Conservation (phyloP, 768 basidiomycete genomes). For the Psilocybe cubensis region DNA sequence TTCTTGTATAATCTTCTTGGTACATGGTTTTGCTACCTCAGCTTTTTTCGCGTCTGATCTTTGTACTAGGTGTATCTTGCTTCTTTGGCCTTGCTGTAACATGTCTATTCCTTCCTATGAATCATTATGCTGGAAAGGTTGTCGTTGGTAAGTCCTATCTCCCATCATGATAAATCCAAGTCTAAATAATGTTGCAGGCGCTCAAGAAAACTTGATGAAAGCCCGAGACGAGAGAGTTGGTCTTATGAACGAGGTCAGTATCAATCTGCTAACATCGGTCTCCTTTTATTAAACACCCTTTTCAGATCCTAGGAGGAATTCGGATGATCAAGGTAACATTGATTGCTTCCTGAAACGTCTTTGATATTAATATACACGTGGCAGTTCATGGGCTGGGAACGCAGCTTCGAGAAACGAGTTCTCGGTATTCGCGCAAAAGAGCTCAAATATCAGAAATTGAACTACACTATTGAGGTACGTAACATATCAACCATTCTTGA, state of each 20-base stretch:
- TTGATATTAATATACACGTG: neutral
- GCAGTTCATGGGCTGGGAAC: conserved; percentile 64
- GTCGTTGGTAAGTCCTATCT: conserved; percentile 71
- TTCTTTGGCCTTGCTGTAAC: conserved; percentile 25
- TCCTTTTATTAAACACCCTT: neutral
- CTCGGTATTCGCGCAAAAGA: conserved; percentile 61
- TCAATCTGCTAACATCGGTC: neutral
- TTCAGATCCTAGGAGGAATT: conserved; percentile 81
- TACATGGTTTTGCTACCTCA: conserved; percentile 55
- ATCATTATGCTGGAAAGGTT: conserved; percentile 22
- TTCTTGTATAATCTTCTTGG: conserved; percentile 23
- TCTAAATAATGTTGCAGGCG: conserved; percentile 31
- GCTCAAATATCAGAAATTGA: conserved; percentile 69
- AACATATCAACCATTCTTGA: conserved; percentile 16
- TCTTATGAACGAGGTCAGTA: conserved; percentile 82
- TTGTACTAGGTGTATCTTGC: conserved; percentile 17
- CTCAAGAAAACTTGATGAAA: conserved; percentile 59
- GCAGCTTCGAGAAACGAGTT: conserved; percentile 67
- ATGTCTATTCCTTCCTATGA: conserved; percentile 24
- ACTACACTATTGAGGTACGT: conserved; percentile 81
- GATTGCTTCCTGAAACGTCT: neutral
- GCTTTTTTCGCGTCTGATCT: neutral
- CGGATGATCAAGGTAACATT: conserved; percentile 77
- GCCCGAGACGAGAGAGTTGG: conserved; percentile 81
- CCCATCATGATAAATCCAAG: conserved; percentile 78